Evolutionary conservation across 2,329 filamentous ascomycete species (phyloP), one percentile per base, ranked within the genome.

Genomic region (Allantophomopsis cytisporea): DNA sequence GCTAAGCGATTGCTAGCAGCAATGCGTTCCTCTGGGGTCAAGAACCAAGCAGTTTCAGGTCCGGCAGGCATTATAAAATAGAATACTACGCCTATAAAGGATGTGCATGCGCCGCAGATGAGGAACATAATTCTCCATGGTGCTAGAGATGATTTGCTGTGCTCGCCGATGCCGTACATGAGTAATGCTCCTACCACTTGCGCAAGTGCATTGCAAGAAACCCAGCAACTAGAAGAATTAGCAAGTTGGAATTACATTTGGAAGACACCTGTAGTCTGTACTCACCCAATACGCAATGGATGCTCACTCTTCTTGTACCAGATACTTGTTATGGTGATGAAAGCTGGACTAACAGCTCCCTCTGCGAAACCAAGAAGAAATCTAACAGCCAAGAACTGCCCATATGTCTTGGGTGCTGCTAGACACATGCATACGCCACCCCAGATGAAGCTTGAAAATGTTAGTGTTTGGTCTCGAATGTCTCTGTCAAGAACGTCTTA

Each of bases 111-210:
- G 4, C 68, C 68, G 5, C 62, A 66, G 13, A 59, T 47, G 1
- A 71, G 50, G 48, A 70, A 71, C 7, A 71, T 54, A 37, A 78
- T 75, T 52, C 78, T 77, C 77, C 77, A 81, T 0, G 71, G 66
- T 13, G 64, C 69, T 35, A 80, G 68, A 2, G 59, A 45, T 0
- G 70, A 63, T 1, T 71, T 71, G 23, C 23, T 28, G 38, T 71
- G 54, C 31, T 64, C 64, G 20, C 62, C 59, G 4, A 66, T 28
- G 0, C 71, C 73, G 43, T 75, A 77, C 0, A 67, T 71, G 14
- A 74, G 59, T 13, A 76, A 60, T 47, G 68, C 71, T 2, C 71
- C 71, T 18, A 70, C 36, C 14, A 16, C 7, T 36, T 20, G 35
- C 17, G 32, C 32, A 34, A 16, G 14, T 64, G 32, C 14, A 37